A percentile compares a stretch with the other conserved stretches of the same genome.
These are phyloP conservation scores for Crepidotus variabilis DNA, from an alignment of 768 basidiomycete species.

Conservation along the genomic window DNA sequence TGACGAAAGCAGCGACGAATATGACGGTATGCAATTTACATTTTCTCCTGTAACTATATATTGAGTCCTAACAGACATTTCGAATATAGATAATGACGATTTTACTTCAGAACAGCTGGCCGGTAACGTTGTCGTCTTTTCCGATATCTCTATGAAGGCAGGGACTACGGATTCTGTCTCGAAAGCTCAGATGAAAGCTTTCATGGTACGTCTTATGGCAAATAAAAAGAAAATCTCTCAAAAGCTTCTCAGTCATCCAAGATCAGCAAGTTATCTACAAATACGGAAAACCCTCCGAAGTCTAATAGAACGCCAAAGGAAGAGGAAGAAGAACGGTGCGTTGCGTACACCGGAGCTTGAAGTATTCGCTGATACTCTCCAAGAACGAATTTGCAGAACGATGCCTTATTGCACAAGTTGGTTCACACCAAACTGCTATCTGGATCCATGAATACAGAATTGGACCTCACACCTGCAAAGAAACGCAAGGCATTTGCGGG, in stretches of 20 bases:
- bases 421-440: constrained; percentile 79
- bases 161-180: constrained; percentile 13
- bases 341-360: background rate
- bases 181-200: constrained; percentile 55
- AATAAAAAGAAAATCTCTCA: constrained; percentile 1
- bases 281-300: constrained; percentile 11
- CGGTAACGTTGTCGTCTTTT: constrained; percentile 55
- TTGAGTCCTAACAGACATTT: no score
- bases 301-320: constrained; percentile 30
- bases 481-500: constrained; percentile 74
- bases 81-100: constrained; percentile 46
- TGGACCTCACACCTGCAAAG: constrained; percentile 61
- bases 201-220: constrained; percentile 57
- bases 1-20: constrained; percentile 7
- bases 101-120: constrained; percentile 30
- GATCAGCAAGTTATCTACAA: constrained; percentile 54
- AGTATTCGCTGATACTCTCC: constrained; percentile 3
- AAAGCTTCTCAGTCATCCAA: constrained; percentile 63
- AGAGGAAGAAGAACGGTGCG: constrained; percentile 56
- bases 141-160: constrained; percentile 19
- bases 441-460: constrained; percentile 61
- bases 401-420: constrained; percentile 71
- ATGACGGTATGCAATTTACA: background rate
- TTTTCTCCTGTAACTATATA: constrained; percentile 17
- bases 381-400: constrained; percentile 76